Percentiles rank a stretch among this genome's conserved stretches.
These are phyloP conservation scores for Microstegium vimineum DNA, from an alignment of 176 grass and related monocot genomes.

Conservation along the genomic window DNA sequence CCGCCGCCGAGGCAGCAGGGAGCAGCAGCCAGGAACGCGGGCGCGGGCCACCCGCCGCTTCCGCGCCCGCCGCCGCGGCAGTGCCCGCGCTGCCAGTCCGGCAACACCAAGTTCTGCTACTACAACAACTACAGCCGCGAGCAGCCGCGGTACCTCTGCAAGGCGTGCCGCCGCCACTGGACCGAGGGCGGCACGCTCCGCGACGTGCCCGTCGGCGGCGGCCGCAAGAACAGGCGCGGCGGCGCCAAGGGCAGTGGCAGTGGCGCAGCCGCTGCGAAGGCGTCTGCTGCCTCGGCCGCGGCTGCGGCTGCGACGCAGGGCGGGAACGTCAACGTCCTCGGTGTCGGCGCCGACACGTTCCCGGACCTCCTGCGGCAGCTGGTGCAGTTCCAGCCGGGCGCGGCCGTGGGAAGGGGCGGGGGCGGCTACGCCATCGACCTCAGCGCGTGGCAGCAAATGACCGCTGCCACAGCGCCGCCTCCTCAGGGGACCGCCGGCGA, in stretches of 20 bases:
- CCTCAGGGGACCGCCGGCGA: neutral
- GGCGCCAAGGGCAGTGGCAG: neutral
- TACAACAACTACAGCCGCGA: constrained; percentile 94
- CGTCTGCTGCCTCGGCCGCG: neutral
- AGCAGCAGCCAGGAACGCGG: constrained; percentile 25
- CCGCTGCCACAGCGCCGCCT: neutral
- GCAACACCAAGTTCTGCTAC: constrained; percentile 97
- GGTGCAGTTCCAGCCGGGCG: constrained; percentile 33
- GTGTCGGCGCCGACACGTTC: constrained; percentile 25
- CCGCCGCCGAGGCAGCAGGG: constrained; percentile 23
- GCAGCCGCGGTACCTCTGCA: constrained; percentile 87
- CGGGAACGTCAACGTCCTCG: neutral
- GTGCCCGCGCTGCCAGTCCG: constrained; percentile 78
- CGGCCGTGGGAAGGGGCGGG: neutral
- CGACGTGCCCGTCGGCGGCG: constrained; percentile 87
- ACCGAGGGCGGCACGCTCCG: constrained; percentile 87
- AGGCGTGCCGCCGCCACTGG: constrained; percentile 83
- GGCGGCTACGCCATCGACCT: constrained; percentile 44
- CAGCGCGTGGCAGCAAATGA: constrained; percentile 45
- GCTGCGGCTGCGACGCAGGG: neutral
- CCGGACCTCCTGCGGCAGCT: constrained; percentile 54
- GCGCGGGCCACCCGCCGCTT: constrained; percentile 32
- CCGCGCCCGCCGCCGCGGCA: constrained; percentile 58
- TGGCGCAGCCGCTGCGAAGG: neutral
- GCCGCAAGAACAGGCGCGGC: constrained; percentile 84